These are phyloP conservation scores for Phytophthora sp. DNA, from an alignment of 352 stramenopile species.

Conservation along the genomic window DNA sequence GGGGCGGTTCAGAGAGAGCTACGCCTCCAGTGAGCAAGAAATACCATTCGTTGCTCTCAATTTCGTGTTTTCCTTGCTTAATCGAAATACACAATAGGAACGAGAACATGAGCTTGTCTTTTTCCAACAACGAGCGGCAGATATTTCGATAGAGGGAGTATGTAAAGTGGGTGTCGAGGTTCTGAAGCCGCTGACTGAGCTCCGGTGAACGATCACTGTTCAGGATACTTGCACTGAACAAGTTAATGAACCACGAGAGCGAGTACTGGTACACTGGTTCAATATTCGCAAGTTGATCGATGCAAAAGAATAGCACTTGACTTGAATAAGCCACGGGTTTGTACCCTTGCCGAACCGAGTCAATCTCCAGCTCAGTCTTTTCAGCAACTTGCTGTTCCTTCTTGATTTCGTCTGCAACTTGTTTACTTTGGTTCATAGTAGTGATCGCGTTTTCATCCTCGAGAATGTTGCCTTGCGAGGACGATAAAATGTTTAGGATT, in stretches of 20 bases:
- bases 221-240: slow-evolving; percentile 91
- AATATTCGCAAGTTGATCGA: slow-evolving; percentile 94
- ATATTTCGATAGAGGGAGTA: slow-evolving; percentile 94
- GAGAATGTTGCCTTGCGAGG: slow-evolving; percentile 93
- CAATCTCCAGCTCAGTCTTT: slow-evolving; percentile 92
- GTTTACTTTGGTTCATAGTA: slow-evolving; percentile 92
- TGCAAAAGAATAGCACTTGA: slow-evolving; percentile 95
- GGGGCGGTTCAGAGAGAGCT: slow-evolving; percentile 88
- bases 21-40: slow-evolving; percentile 95
- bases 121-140: slow-evolving; percentile 92
- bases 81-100: slow-evolving; percentile 91
- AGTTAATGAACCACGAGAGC: slow-evolving; percentile 92
- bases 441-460: slow-evolving; percentile 94
- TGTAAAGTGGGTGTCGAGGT: slow-evolving; percentile 91
- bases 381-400: slow-evolving; percentile 92
- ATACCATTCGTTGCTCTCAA: slow-evolving; percentile 91
- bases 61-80: slow-evolving; percentile 77
- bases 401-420: slow-evolving; percentile 93
- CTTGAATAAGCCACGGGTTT: slow-evolving; percentile 90
- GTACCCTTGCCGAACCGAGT: slow-evolving; percentile 88
- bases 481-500: slow-evolving; percentile 93
- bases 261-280: slow-evolving; percentile 95
- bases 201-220: slow-evolving; percentile 83
- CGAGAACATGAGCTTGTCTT: slow-evolving; percentile 95
- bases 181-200: slow-evolving; percentile 75